Evolutionary conservation across 805 yeast species (phyloP).

Genomic region (Scheffersomyces spartinae): DNA sequence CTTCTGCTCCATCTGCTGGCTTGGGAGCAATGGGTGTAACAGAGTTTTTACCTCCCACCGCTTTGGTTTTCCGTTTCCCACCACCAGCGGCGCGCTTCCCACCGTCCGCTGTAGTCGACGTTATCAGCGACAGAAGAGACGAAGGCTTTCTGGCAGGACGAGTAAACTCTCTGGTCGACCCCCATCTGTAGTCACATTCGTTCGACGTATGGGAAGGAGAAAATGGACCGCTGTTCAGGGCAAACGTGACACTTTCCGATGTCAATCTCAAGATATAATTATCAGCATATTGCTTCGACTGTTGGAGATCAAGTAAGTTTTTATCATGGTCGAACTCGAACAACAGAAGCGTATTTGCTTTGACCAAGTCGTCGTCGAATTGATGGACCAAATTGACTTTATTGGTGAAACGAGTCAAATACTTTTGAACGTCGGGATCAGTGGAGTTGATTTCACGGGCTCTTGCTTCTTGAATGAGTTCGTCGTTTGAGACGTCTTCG

Average conservation of each 20-base stretch:
- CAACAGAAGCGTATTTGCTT: neutral
- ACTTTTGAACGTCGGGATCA: too few species aligned
- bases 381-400: too few species aligned
- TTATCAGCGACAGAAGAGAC: neutral
- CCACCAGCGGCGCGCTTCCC: conserved; percentile 1
- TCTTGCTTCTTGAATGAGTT: too few species aligned
- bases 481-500: too few species aligned
- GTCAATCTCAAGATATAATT: conserved; percentile 17
- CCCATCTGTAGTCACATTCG: conserved; percentile 18
- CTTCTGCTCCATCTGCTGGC: conserved; percentile 1
- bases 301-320: conserved; percentile 3
- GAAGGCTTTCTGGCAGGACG: neutral
- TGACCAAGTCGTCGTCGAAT: too few species aligned
- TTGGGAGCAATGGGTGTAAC: conserved; percentile 1
- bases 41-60: neutral
- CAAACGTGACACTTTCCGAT: too few species aligned
- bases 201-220: too few species aligned
- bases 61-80: neutral
- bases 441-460: too few species aligned
- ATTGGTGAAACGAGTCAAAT: too few species aligned
- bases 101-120: conserved; percentile 3
- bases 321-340: conserved; percentile 1
- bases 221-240: too few species aligned
- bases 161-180: conserved; percentile 12
- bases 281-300: conserved; percentile 13